Base-by-base conservation (phyloP, 2,329 filamentous ascomycete species). In the Alternaria dauci region DNA sequence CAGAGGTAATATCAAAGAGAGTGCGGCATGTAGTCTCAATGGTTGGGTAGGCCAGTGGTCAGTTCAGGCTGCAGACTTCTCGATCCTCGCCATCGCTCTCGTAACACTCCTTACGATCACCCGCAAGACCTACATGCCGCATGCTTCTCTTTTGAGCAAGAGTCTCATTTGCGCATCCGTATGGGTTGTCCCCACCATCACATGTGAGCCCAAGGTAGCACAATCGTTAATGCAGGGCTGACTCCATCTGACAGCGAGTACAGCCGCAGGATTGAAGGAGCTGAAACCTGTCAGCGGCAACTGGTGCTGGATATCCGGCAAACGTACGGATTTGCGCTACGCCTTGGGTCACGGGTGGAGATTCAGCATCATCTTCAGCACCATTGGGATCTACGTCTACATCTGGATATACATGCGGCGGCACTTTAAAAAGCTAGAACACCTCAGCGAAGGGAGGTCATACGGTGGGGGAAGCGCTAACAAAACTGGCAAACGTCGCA, bases 31-130 rank as follows among this genome's bases (percentile, higher is more conserved):
- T 62, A 73, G 72, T 8, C 56, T 78, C 18, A 84, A 83, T 63
- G 82, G 81, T 36, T 82, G 79, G 70, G 61, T 82, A 38, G 80
- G 80, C 25, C 82, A 84, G 55, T 72, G 83, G 46, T 81, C 79
- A 2, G 81, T 42, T 4, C 42, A 70, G 65, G 73, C 71, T 5
- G 69, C 72, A 48, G 75, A 76, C 59, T 77, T 82, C 59, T 79
- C 78, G 30, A 81, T 84, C 53, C 72, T 84, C 14, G 77, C 81
- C 36, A 83, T 84, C 26, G 76, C 81, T 12, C 71, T 84, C 18
- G 73, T 80, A 2, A 82, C 80, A 5, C 72, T 82, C 11, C 72
- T 81, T 32, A 80, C 79, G 0, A 76, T 83, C 12, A 76, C 72
- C 16, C 71, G 75, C 50, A 74, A 70, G 52, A 74, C 76, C 3